phyloP scores from a whole-genome alignment of 2,329 filamentous ascomycete species.

The Lizonia empirigonia region DNA sequence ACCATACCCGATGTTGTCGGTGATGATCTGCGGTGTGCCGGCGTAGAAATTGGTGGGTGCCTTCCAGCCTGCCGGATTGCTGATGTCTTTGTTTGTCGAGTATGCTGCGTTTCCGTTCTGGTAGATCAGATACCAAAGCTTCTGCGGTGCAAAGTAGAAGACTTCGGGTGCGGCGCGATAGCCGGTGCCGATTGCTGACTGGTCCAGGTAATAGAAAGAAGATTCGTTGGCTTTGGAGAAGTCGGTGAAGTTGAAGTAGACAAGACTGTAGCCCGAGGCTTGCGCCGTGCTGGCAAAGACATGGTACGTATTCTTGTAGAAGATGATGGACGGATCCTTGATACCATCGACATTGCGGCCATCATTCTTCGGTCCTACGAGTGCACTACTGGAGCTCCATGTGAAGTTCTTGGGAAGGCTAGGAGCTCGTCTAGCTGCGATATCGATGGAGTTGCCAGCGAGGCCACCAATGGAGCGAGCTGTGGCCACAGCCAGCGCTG shows the following conservation, averaged over 20 bases:
- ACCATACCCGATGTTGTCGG: slow-evolving; percentile 38
- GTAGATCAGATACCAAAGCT: slow-evolving; percentile 52
- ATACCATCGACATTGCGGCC: slow-evolving; percentile 34
- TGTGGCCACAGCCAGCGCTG: background rate
- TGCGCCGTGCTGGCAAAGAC: slow-evolving; percentile 51
- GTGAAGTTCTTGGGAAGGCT: slow-evolving; percentile 31
- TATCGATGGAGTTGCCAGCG: background rate
- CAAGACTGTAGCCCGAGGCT: slow-evolving; percentile 46
- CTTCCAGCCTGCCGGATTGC: slow-evolving; percentile 49
- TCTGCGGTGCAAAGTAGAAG: slow-evolving; percentile 52
- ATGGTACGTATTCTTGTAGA: slow-evolving; percentile 50
- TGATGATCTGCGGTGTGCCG: slow-evolving; percentile 41
- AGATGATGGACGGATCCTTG: slow-evolving; percentile 46
- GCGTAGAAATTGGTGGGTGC: slow-evolving; percentile 47
- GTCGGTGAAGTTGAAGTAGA: slow-evolving; percentile 51
- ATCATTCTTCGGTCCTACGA: slow-evolving; percentile 40
- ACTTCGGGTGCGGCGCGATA: slow-evolving; percentile 52
- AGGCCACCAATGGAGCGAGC: background rate
- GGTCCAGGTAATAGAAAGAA: slow-evolving; percentile 49
- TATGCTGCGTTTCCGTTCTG: slow-evolving; percentile 53
- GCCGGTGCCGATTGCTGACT: slow-evolving; percentile 46
- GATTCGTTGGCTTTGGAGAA: slow-evolving; percentile 41
- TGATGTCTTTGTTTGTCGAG: slow-evolving; percentile 51
- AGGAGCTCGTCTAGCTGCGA: background rate
- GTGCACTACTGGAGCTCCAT: slow-evolving; percentile 37